These are phyloP conservation scores for Pholiota microspora DNA, from an alignment of 768 basidiomycete genomes.

Conservation along the genomic window DNA sequence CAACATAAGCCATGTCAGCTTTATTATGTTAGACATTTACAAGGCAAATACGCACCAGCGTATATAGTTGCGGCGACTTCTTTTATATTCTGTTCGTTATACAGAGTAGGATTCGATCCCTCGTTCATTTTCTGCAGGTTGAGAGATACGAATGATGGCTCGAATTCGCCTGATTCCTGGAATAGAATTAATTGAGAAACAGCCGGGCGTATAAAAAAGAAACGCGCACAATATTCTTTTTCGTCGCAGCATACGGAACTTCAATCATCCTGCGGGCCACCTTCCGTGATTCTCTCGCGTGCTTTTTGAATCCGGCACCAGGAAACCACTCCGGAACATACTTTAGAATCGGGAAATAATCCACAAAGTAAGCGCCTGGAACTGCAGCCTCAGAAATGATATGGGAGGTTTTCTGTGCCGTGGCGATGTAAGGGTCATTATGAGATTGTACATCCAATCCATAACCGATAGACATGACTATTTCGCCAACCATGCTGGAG, in stretches of 20 bases:
- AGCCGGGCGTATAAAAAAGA: no score
- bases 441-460: slow-evolving; percentile 15
- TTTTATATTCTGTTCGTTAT: slow-evolving; percentile 22
- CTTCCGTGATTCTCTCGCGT: slow-evolving; percentile 43
- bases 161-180: slow-evolving; percentile 11
- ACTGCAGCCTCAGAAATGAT: slow-evolving; percentile 1
- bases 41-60: slow-evolving; percentile 21
- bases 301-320: slow-evolving; percentile 23
- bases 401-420: slow-evolving; percentile 6
- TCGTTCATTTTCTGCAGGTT: slow-evolving; percentile 19
- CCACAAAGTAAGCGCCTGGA: slow-evolving; percentile 10
- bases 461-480: slow-evolving; percentile 16
- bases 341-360: slow-evolving; percentile 12
- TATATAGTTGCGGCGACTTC: slow-evolving; percentile 37
- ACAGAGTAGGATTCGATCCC: slow-evolving; percentile 18
- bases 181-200: slow-evolving; percentile 1
- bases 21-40: background rate
- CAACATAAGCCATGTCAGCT: no score
- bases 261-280: slow-evolving; percentile 33
- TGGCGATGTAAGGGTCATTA: slow-evolving; percentile 15
- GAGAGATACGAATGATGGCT: slow-evolving; percentile 19
- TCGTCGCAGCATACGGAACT: slow-evolving; percentile 31
- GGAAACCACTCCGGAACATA: slow-evolving; percentile 17
- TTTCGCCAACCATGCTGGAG: background rate
- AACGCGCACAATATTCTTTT: slow-evolving; percentile 25